These are phyloP conservation scores for Mycena leptocephala DNA, from an alignment of 768 basidiomycete species.

Conservation along the genomic window DNA sequence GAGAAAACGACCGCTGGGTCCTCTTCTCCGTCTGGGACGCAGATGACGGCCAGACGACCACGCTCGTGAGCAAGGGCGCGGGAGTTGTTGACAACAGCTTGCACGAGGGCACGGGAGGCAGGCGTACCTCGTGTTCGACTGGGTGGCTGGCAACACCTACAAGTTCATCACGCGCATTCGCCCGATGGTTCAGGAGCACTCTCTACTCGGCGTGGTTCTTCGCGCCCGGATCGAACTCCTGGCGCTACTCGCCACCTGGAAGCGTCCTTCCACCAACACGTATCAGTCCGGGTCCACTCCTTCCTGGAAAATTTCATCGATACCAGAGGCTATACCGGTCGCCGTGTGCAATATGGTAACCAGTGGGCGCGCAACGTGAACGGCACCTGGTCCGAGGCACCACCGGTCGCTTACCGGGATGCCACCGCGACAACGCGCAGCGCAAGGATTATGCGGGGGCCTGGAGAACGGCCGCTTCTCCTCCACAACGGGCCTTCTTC, in stretches of 20 bases:
- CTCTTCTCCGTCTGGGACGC: not conserved
- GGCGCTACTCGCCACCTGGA: not conserved
- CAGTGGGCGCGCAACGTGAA: not conserved
- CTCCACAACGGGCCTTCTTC: not conserved
- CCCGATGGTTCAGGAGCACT: not conserved
- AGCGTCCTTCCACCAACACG: not conserved
- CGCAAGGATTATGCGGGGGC: not conserved
- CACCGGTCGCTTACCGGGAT: not conserved
- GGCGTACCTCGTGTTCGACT: not conserved
- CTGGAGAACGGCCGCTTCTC: not conserved
- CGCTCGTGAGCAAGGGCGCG: not conserved
- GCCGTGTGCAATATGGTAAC: not conserved
- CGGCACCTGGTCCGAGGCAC: not conserved
- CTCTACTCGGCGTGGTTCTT: not conserved
- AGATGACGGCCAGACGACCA: not conserved
- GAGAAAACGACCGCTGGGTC: not conserved
- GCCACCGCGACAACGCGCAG: not conserved
- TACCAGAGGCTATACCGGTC: not conserved
- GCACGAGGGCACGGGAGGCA: not conserved
- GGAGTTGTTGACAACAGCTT: not conserved
- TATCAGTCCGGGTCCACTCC: not conserved
- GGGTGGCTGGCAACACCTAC: not conserved
- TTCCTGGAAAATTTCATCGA: not conserved
- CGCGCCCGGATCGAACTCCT: not conserved
- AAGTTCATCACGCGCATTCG: not conserved